phyloP scores from a whole-genome alignment of 2,329 filamentous ascomycete species.

The Didymellaceae sp. region DNA sequence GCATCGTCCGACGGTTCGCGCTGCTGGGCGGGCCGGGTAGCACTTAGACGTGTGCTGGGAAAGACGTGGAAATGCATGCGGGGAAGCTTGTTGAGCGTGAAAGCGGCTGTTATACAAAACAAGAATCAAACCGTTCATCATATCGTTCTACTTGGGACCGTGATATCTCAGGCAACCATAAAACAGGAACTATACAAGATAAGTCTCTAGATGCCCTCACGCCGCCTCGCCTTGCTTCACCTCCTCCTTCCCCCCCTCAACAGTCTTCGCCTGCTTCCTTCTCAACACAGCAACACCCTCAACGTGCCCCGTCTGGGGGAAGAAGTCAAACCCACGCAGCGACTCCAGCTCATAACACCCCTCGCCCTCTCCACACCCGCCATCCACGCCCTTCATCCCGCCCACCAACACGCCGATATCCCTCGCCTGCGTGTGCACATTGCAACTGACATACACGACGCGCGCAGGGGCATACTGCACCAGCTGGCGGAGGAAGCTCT shows the following conservation, averaged over 20 bases:
- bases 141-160: too few relatives aligned
- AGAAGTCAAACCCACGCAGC: constrained; percentile 93
- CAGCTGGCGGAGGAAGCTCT: constrained; percentile 81
- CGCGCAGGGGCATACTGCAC: constrained; percentile 77
- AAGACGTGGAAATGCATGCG: not conserved
- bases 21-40: constrained; percentile 90
- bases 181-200: too few relatives aligned
- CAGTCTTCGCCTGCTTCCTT: constrained; percentile 39
- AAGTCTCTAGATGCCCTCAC: too few relatives aligned
- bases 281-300: constrained; percentile 68
- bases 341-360: constrained; percentile 83
- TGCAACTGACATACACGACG: constrained; percentile 94
- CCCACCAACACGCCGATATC: constrained; percentile 88
- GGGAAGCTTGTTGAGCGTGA: constrained; percentile 19
- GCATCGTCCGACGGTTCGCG: constrained; percentile 93
- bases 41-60: constrained; percentile 56
- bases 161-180: too few relatives aligned
- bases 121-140: constrained; percentile 8
- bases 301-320: constrained; percentile 81
- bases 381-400: constrained; percentile 60
- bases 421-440: constrained; percentile 95
- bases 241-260: not conserved
- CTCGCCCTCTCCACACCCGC: constrained; percentile 45
- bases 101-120: constrained; percentile 25
- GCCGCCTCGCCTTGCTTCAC: not conserved